Base-by-base conservation (phyloP, 495 filamentous ascomycete species). In the Talaromyces stipitatus region DNA sequence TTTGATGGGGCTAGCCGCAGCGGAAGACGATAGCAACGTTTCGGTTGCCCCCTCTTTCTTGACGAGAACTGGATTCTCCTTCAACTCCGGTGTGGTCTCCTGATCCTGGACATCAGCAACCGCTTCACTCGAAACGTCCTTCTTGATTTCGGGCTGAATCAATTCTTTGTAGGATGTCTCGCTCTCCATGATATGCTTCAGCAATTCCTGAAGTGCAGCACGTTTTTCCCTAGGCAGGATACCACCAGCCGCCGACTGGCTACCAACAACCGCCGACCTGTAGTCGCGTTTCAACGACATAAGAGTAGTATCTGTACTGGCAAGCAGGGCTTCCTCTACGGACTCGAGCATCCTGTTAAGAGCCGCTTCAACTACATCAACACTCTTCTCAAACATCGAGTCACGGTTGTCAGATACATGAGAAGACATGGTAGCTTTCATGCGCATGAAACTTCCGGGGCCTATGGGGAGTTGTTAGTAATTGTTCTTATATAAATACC, bases 91-190 rank as follows among this genome's bases (percentile, higher is more conserved):
- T 48, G 36, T 16, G 18, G 36, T 6, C 36, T 41, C 36, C 11
- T 41, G n/a, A 16, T 16, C 36, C 36, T 41, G 36, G 11, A 2
- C 36, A 18, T 48, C 45, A 12, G n/a, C 24, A 24, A 20, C 24
- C 10, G 10, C 6, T 26, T 74, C 67, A 7, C 16, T 48, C 45
- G 45, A 48, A 48, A 24, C 10, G 20, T 26, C 22, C 45, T 48
- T 10, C 14, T 23, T 11, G 24, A 11, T 48, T 18, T 24, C 14
- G 22, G 20, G 20, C 14, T 48, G 45, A n/a, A 20, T 26, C 45
- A 48, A 5, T 24, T 23, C 7, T 20, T 48, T 48, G 45, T 48
- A 48, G 5, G 45, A 48, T 26, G 45, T 24, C 45, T 48, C 45
- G 12, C 20, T 24, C 12, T 48, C 45, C 7, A 24, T 26, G 18